phyloP scores from a whole-genome alignment of 1,139 yeast species.

The Pichia norvegensis region DNA sequence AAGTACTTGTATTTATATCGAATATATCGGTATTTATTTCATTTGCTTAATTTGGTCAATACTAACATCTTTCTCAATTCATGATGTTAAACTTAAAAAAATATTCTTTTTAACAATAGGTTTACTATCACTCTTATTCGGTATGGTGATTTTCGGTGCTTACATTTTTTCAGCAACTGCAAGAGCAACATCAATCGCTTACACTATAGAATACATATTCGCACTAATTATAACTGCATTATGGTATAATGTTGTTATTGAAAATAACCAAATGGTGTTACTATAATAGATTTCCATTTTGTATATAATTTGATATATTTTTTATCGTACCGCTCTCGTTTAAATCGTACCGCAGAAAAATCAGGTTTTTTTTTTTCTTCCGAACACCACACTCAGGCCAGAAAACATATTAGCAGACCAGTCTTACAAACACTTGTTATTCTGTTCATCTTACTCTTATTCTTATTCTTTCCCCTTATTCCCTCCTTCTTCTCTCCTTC shows the following conservation, averaged over 20 bases:
- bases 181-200: conserved; percentile 18
- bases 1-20: conserved; percentile 21
- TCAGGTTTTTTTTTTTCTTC: no score
- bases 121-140: conserved; percentile 11
- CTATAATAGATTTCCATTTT: background rate
- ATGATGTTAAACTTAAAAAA: conserved; percentile 13
- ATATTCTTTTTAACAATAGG: conserved; percentile 16
- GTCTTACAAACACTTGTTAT: background rate
- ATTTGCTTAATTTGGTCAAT: conserved; percentile 17
- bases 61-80: conserved; percentile 15
- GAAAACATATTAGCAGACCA: no score
- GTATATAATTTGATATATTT: background rate
- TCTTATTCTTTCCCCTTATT: background rate
- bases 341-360: background rate
- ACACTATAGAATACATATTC: conserved; percentile 18
- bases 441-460: conserved; percentile 1
- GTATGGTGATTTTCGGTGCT: conserved; percentile 14
- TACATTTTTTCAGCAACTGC: conserved; percentile 12
- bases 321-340: background rate
- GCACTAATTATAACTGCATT: conserved; percentile 18
- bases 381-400: no score
- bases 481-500: background rate
- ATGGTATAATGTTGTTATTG: conserved; percentile 23
- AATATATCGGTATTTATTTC: conserved; percentile 17
- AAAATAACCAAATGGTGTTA: conserved; percentile 9